Conservation (phyloP, 768 basidiomycete species). For the Hemileccinum rubropunctum region DNA sequence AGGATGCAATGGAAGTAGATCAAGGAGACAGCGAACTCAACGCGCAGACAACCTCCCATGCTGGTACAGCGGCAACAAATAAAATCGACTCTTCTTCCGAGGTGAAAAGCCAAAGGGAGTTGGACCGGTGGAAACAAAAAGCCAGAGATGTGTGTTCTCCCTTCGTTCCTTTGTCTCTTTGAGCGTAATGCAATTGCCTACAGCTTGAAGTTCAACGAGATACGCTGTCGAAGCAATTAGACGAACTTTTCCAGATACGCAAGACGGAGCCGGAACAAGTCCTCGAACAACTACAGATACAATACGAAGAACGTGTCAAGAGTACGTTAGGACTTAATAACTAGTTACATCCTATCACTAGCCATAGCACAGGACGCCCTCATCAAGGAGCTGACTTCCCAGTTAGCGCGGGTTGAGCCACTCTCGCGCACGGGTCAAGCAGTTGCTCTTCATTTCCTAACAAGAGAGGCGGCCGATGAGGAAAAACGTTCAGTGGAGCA, state of each 20-base stretch:
- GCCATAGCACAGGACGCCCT: constrained; percentile 53
- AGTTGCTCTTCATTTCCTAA: constrained; percentile 61
- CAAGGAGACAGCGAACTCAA: constrained; percentile 1
- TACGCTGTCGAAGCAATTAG: constrained; percentile 50
- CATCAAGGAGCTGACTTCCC: constrained; percentile 45
- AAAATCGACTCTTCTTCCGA: constrained; percentile 14
- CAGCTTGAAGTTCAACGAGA: constrained; percentile 42
- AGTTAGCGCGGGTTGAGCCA: constrained; percentile 54
- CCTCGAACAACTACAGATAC: constrained; percentile 44
- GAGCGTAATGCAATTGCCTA: not conserved
- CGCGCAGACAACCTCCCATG: constrained; percentile 1
- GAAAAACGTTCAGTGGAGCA: constrained; percentile 55
- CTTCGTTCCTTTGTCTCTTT: not conserved
- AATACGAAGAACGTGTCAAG: constrained; percentile 50
- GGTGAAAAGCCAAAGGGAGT: constrained; percentile 17
- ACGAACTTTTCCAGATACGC: constrained; percentile 56
- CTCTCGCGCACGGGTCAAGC: constrained; percentile 48
- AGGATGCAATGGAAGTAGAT: constrained; percentile 17
- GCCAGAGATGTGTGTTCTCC: constrained; percentile 21
- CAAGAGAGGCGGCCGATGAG: constrained; percentile 69
- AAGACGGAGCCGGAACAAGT: constrained; percentile 64
- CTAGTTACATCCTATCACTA: constrained; percentile 3
- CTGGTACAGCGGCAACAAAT: constrained; percentile 8
- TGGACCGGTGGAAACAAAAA: constrained; percentile 33
- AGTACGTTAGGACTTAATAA: constrained; percentile 36